Evolutionary conservation across 192 early-diverging fungal genomes (phyloP).

Genomic region (Rhizophlyctis rosea): DNA sequence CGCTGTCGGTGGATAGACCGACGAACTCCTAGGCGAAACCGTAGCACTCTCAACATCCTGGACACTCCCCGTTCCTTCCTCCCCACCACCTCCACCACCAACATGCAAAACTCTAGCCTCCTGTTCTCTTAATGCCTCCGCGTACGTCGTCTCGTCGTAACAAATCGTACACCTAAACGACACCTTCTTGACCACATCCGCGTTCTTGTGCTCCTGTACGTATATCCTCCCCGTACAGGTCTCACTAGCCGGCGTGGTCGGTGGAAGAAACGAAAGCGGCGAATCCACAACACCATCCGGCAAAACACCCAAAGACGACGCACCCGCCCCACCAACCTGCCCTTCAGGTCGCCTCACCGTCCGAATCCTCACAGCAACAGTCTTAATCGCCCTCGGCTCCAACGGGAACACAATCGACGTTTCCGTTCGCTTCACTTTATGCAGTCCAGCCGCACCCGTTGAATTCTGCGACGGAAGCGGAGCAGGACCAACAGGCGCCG

Average conservation of each 20-base stretch:
- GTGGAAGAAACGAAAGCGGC: slow-evolving; percentile 4
- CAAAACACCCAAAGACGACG: background rate
- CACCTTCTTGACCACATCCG: slow-evolving; percentile 70
- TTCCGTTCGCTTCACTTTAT: slow-evolving; percentile 54
- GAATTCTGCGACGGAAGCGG: background rate
- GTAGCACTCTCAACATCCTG: background rate
- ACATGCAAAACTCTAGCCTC: too few relatives aligned
- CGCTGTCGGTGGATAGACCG: background rate
- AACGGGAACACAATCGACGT: slow-evolving; percentile 66
- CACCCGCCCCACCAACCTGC: too few relatives aligned
- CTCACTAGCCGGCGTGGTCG: background rate
- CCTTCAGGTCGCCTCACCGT: slow-evolving; percentile 1
- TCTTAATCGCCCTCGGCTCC: slow-evolving; percentile 65
- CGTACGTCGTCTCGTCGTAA: slow-evolving; percentile 25
- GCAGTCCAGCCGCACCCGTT: too few relatives aligned
- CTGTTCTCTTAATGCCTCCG: background rate
- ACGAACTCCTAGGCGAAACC: background rate
- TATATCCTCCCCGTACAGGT: slow-evolving; percentile 55
- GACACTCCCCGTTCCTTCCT: too few relatives aligned
- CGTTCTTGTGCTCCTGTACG: slow-evolving; percentile 81
- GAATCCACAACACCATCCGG: slow-evolving; percentile 15
- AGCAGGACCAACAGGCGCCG: too few relatives aligned
- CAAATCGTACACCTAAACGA: slow-evolving; percentile 58
- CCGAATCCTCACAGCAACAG: slow-evolving; percentile 60
- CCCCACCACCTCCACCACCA: too few relatives aligned